A percentile compares a stretch with the other conserved stretches of the same genome.
These are phyloP conservation scores for Gaillardinia entomophila DNA, from an alignment of 805 yeast genomes.

Conservation along the genomic window DNA sequence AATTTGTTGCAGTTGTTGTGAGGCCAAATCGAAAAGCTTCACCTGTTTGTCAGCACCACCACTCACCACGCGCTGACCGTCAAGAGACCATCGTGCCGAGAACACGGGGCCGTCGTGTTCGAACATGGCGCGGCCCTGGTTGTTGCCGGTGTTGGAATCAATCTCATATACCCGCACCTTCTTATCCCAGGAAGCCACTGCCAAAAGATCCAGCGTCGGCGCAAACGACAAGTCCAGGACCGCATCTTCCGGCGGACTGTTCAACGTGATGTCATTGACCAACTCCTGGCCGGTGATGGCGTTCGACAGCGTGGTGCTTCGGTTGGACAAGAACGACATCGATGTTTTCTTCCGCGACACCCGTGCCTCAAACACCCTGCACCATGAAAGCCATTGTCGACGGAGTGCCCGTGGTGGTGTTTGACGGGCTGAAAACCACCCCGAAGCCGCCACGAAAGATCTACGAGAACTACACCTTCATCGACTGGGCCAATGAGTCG, in stretches of 20 bases:
- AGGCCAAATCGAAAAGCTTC: slow-evolving; percentile 70
- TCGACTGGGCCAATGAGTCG: slow-evolving; percentile 51
- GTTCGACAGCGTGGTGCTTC: slow-evolving; percentile 23
- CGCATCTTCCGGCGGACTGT: slow-evolving; percentile 89
- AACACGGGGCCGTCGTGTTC: slow-evolving; percentile 90
- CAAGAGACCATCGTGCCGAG: slow-evolving; percentile 73
- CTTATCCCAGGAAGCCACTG: slow-evolving; percentile 91
- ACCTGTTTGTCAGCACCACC: slow-evolving; percentile 93
- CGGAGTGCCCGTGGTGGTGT: background rate
- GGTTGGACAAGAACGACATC: slow-evolving; percentile 34
- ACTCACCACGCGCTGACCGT: slow-evolving; percentile 81
- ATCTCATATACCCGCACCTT: slow-evolving; percentile 91
- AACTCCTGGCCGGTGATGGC: slow-evolving; percentile 53
- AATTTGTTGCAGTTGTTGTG: slow-evolving; percentile 77
- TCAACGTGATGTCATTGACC: slow-evolving; percentile 62
- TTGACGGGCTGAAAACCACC: background rate
- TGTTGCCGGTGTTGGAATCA: slow-evolving; percentile 60
- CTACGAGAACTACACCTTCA: slow-evolving; percentile 38
- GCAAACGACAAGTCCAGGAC: slow-evolving; percentile 80
- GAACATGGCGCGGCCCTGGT: slow-evolving; percentile 83
- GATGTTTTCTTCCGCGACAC: background rate
- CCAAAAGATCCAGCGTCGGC: slow-evolving; percentile 74
- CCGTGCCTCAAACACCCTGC: background rate
- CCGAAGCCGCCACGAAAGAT: slow-evolving; percentile 1
- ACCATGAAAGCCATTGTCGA: background rate